Evolutionary conservation across 257 asterid genomes (phyloP), one percentile per base, ranked within the genome.

Genomic region (Plectranthus barbatus): DNA sequence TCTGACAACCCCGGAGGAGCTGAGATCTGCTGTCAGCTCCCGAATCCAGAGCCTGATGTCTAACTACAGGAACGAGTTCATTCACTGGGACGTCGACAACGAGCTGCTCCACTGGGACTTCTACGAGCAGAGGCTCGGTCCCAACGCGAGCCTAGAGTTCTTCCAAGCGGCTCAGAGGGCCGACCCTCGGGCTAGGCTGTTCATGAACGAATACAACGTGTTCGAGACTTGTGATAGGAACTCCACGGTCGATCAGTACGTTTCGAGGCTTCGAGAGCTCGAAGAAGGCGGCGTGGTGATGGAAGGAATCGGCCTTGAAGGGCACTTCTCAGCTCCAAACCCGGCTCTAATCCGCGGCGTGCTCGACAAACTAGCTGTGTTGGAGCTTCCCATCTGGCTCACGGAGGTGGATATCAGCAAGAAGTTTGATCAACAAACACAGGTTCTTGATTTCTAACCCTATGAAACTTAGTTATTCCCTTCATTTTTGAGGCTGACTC

Each of bases 11-110:
- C 17, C 80, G 1, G 59, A 72, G 1, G 59, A 72, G 59, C 77
- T 85, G 11, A 23, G 71, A 14, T 57, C 66, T 9, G 86, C 91
- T 0, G 76, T 83, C 29, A 49, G 31, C 7, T 71, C 78, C 1
- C 70, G 91, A 52, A 81, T 88, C 13, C 56, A 67, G 14, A 81
- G 86, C 71, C 71, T 85, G 9, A 51, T 83, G 76, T 58, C 39
- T n/a, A 62, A 66, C 42, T 85, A 88, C 86, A 80, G 57, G 53
- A 75, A 74, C 48, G 81, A 85, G 47, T 83, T 83, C 67, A 56
- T 88, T 13, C 87, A 88, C 17, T 88, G 96, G 91, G 94, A 88
- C 45, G 89, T 88, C 12, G 74, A 77, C 81, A 87, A 85, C 10
- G 91, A 87, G 63, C 68, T 77, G 80, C 86, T 87, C 15, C 96